Conservation (phyloP, 257 asterid species). For the Echites panduratus region DNA sequence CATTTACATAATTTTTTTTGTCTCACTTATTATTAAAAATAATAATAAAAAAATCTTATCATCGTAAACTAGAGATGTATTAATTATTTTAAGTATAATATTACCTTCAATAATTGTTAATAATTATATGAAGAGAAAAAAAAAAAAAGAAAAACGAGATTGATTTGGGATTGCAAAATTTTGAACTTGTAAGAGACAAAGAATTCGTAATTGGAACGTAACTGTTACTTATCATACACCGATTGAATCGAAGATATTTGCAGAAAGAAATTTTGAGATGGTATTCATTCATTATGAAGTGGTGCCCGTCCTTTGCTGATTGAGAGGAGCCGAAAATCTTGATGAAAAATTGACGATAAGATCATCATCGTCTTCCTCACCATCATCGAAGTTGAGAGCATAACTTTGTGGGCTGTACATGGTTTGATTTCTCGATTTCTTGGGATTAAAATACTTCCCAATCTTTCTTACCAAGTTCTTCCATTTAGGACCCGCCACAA, state of each 20-base stretch:
- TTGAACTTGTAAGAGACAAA: too few species aligned
- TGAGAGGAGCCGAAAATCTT: conserved; percentile 41
- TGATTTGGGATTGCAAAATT: too few species aligned
- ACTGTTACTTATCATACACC: not conserved
- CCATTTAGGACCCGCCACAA: conserved; percentile 33
- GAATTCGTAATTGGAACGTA: not conserved
- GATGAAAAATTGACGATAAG: conserved; percentile 42
- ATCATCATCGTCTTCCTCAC: conserved; percentile 5
- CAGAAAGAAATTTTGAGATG: not conserved
- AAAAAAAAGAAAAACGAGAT: not conserved
- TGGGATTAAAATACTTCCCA: conserved; percentile 24
- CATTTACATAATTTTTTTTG: too few species aligned
- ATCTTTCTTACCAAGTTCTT: conserved; percentile 29
- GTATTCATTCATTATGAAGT: not conserved
- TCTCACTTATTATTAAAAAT: too few species aligned
- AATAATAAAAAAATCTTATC: too few species aligned
- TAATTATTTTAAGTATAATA: too few species aligned
- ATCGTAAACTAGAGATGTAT: too few species aligned
- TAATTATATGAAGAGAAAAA: too few species aligned
- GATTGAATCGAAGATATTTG: not conserved
- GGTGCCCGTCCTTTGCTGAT: conserved; percentile 19
- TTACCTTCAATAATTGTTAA: too few species aligned
- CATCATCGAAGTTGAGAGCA: conserved; percentile 59
- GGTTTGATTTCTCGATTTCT: conserved; percentile 23
- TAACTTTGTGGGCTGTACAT: conserved; percentile 68